Evolutionary conservation across 2,329 filamentous ascomycete genomes (phyloP), one percentile per base, ranked within the genome.

Genomic region (Phoma sp.): DNA sequence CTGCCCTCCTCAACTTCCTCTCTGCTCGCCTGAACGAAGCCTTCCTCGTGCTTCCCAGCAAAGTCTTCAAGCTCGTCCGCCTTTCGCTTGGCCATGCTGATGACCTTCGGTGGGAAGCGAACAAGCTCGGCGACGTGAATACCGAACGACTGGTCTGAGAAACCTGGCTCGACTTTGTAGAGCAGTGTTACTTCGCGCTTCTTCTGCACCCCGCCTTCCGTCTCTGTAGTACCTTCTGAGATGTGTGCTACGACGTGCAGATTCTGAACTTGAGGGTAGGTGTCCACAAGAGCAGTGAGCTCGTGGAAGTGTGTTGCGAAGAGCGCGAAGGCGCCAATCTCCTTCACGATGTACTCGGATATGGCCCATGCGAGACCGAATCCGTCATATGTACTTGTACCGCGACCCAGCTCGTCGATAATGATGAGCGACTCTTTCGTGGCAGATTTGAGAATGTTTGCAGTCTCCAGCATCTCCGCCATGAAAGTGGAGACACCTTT

Each of bases 321-420:
- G 76, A 97, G 88, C 53, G 92, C 90, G 70, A 92, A 97, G 65
- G 93, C 96, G 50, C 92, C 89, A 57, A 99, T 98, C 72, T 98
- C 92, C 56, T 89, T 92, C 71, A 99, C 85, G 61, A 99, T 98
- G 77, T 99, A 92, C 77, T 99, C 95, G 0, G 92, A 96, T 59
- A 99, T 99, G 45, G 95, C 95, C 95, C 95, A 99, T 0, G 96
- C 95, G n/a, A 99, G 85, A 33, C 96, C 95, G 68, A 99, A 99
- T 8, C 95, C 95, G 74, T 99, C 96, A 74, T 99, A 99, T 0
- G 96, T 99, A 59, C 92, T 97, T 0, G 95, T 99, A 53, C 95
- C 95, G 57, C 95, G 91, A 44, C 95, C 95, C 2, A 99, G 86
- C 75, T 99, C 95, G 75, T 99, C 96, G 65, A 99, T 97, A 76